Base-by-base conservation (phyloP, 2,329 filamentous ascomycete species). In the Dothideomycetidae sp. region DNA sequence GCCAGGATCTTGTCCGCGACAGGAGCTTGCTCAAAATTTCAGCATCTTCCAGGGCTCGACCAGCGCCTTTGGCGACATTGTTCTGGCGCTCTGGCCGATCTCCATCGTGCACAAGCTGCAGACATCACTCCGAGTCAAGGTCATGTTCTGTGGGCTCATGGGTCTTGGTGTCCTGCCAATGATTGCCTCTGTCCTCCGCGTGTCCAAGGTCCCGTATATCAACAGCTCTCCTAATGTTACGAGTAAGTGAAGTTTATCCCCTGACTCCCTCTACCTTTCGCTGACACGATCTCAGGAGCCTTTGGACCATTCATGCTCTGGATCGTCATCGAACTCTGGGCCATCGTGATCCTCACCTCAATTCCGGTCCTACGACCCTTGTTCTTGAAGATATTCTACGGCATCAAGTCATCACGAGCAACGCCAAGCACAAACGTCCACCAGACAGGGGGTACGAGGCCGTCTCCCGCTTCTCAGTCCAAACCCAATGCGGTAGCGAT, bases 101-200 rank as follows among this genome's bases (percentile, higher is more conserved):
- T 59, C 60, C 0, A 54, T 66, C 26, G 55, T 66, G 16, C 54
- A 59, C 50, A 55, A 54, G 16, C 52, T 66, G 1, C 57, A 62
- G 38, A 52, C 66, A 42, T 62, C 62, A 44, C 39, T 48, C 2
- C 56, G 61, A 19, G 59, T 60, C 2, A 64, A 61, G 40, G 39
- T 62, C n/a, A 29, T 29, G 3, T 38, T 38, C 30, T 38, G 36
- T 15, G 10, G 21, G 16, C 36, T 38, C 14, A 38, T 38, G 36
- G 36, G 28, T 9, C 28, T 38, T 5, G 36, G 36, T 4, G 21
- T 18, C n/a, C 18, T 38, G 7, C 36, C 36, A 3, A 29, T 29
- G n/a, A 38, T 38, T 13, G 36, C 36, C n/a, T 28, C 17, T 3
- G 36, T 29, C 14, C 10, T 38, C 15, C 15, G 36, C 5, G 33